Evolutionary conservation across 305 asterid species (phyloP).

Genomic region (Euphrasia arctica): DNA sequence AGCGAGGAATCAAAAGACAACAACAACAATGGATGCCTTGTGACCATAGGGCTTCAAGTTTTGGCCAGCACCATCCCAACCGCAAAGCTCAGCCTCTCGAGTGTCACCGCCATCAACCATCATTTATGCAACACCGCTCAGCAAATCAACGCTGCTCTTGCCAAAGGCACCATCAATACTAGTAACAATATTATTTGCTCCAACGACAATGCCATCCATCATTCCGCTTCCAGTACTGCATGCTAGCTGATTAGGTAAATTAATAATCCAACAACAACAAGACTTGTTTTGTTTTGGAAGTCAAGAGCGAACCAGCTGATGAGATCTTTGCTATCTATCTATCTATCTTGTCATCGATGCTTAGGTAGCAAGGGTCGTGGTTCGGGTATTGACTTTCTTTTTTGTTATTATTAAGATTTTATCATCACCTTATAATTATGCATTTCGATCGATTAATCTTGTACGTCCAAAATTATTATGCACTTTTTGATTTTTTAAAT

Average conservation of each 20-base stretch:
- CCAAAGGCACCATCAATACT: conserved; percentile 2
- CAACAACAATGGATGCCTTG: conserved; percentile 58
- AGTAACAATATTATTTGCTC: too few relatives aligned
- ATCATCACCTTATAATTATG: too few relatives aligned
- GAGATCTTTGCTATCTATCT: background rate
- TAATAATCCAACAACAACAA: too few relatives aligned
- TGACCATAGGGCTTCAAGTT: conserved; percentile 80
- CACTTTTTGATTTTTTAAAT: too few relatives aligned
- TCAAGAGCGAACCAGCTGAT: conserved; percentile 7
- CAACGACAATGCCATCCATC: background rate
- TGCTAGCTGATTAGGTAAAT: background rate
- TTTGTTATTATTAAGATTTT: background rate
- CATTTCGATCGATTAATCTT: too few relatives aligned
- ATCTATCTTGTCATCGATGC: too few relatives aligned
- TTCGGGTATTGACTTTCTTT: conserved; percentile 11
- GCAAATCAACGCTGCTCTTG: conserved; percentile 57
- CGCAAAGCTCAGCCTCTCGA: conserved; percentile 78
- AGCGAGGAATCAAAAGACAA: background rate
- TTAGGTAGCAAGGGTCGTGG: conserved; percentile 5
- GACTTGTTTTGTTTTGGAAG: background rate
- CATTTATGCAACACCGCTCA: conserved; percentile 68
- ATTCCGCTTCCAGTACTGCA: background rate
- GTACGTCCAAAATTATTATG: too few relatives aligned
- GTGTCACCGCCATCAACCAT: conserved; percentile 76
- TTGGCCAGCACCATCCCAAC: conserved; percentile 73